These are phyloP conservation scores for Orbilia brochopaga DNA, from an alignment of 2,329 filamentous ascomycete species.

Conservation along the genomic window DNA sequence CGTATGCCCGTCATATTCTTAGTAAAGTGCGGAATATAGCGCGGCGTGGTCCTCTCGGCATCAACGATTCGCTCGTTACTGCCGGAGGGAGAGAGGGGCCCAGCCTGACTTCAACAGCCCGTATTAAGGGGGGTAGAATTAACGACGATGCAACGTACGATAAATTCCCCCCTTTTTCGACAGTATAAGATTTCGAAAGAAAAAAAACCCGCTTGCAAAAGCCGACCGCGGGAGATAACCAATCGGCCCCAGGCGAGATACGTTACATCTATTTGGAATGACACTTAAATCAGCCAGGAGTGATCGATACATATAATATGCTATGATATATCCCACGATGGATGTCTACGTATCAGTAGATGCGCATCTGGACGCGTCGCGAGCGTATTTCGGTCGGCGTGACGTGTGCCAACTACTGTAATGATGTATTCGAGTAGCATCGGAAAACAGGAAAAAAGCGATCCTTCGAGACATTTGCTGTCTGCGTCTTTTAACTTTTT, in stretches of 20 bases:
- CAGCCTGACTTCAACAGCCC: too few species aligned
- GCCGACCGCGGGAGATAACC: background rate
- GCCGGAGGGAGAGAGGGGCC: too few species aligned
- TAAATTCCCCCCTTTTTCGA: conserved; percentile 19
- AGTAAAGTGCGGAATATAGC: too few species aligned
- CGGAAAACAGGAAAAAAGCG: background rate
- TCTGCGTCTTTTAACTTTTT: conserved; percentile 10
- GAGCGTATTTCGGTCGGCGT: conserved; percentile 14
- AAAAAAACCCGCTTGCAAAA: background rate
- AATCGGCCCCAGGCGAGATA: background rate
- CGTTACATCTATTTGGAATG: background rate
- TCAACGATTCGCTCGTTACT: too few species aligned
- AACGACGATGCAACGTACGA: conserved; percentile 6
- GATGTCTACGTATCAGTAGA: background rate
- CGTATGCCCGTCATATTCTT: too few species aligned
- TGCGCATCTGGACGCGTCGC: background rate
- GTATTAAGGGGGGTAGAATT: too few species aligned
- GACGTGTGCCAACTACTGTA: conserved; percentile 22
- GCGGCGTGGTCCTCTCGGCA: too few species aligned
- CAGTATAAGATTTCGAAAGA: conserved; percentile 13
- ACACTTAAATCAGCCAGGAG: background rate
- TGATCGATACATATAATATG: too few species aligned
- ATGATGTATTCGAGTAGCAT: too few species aligned
- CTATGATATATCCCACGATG: too few species aligned
- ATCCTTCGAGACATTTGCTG: conserved; percentile 16